phyloP scores from a whole-genome alignment of 2,329 filamentous ascomycete species.

The Colletotrichum musicola region DNA sequence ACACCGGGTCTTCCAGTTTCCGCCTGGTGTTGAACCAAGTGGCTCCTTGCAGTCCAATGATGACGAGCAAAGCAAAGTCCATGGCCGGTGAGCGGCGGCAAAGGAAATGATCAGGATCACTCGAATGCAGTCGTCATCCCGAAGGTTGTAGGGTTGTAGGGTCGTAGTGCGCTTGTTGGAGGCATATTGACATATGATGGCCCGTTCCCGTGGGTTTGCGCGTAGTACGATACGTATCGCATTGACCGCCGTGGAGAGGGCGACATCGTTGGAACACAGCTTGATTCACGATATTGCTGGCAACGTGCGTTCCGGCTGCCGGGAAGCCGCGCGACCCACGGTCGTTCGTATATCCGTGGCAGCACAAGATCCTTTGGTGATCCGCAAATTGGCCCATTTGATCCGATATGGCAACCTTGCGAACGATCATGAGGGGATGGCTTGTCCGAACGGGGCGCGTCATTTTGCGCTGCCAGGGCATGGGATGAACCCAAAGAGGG shows the following conservation, averaged over 20 bases:
- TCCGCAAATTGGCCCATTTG: slow-evolving; percentile 21
- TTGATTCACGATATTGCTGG: slow-evolving; percentile 23
- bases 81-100: slow-evolving; percentile 1
- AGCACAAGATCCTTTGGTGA: slow-evolving; percentile 29
- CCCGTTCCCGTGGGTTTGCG: background rate
- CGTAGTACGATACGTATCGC: background rate
- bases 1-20: slow-evolving; percentile 6
- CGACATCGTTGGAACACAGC: background rate
- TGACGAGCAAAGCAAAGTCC: background rate
- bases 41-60: background rate
- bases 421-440: slow-evolving; percentile 36
- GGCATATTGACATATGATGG: background rate
- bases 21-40: background rate
- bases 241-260: slow-evolving; percentile 16
- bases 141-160: background rate
- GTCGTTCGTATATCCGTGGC: slow-evolving; percentile 32
- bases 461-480: slow-evolving; percentile 34
- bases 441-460: slow-evolving; percentile 32
- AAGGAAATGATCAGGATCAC: slow-evolving; percentile 33
- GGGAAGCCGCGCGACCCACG: slow-evolving; percentile 29
- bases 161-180: background rate
- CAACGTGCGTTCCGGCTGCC: slow-evolving; percentile 13
- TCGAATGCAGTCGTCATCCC: slow-evolving; percentile 4
- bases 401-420: slow-evolving; percentile 30
- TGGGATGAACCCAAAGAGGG: slow-evolving; percentile 25